These are phyloP conservation scores for Climacium dendroides DNA, from an alignment of 225 moss, liverwort and hornwort genomes.

Conservation along the genomic window DNA sequence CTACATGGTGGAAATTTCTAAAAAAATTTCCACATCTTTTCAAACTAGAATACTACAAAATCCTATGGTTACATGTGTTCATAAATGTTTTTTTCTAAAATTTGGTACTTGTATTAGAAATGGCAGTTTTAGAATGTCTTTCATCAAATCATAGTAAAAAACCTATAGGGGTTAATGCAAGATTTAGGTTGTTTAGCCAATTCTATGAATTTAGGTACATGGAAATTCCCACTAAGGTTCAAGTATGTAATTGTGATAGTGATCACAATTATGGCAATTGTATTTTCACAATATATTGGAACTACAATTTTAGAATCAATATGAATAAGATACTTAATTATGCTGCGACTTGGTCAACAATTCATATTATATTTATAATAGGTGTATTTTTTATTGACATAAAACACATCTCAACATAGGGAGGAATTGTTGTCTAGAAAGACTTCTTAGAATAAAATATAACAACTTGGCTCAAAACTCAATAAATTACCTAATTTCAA, in stretches of 20 bases:
- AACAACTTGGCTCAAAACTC: not conserved
- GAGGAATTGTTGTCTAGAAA: not conserved
- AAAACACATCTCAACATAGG: no score
- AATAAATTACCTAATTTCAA: not conserved
- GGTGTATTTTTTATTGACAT: not conserved
- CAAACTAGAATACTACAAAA: no score
- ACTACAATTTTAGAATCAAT: not conserved
- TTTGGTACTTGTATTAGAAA: no score
- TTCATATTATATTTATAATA: not conserved
- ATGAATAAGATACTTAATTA: not conserved
- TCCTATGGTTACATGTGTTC: no score
- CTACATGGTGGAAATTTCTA: no score
- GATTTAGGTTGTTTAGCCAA: not conserved
- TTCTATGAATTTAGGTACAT: not conserved
- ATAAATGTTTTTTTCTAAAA: no score
- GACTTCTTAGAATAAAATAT: not conserved
- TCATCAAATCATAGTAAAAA: no score
- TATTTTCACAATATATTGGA: not conserved
- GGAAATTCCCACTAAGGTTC: accelerated
- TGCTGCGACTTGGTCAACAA: not conserved
- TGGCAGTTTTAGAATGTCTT: no score
- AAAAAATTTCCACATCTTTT: no score
- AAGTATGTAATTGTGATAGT: not conserved
- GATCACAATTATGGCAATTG: accelerated
- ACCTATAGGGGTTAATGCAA: no score